Evolutionary conservation across 2,329 filamentous ascomycete genomes (phyloP), one percentile per base, ranked within the genome.

Genomic region (Colletotrichum coccodes): DNA sequence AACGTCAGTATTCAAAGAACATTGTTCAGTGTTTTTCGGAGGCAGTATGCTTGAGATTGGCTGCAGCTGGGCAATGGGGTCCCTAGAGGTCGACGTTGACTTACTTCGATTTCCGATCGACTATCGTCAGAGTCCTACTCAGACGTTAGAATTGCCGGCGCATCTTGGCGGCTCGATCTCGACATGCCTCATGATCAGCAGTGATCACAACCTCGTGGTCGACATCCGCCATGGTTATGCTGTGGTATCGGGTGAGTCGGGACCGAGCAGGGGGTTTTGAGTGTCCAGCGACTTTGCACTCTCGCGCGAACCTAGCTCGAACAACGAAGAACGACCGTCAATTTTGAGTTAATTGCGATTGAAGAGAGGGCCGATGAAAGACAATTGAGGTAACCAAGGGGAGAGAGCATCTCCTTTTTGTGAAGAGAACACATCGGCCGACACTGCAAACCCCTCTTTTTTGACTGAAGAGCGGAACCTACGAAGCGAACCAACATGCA

Each of bases 401-500:
- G 28, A 30, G 16, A 28, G 28, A 30, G 47, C 6, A 26, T 12
- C 16, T 32, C 4, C 28, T 50, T 50, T 50, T 50, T 11, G 23
- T 16, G 47, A 16, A n/a, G 26, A 32, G 14, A 50, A 28, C 11
- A 30, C 14, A n/a, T n/a, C 14, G 47, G 28, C 30, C 21, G 16
- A 16, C 46, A 28, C 46, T 28, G 46, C 23, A 23, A 23, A 30
- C 46, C 46, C 23, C 46, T 49, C 46, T 49, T 49, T 49, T 12
- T 12, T 50, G 47, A 16, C 28, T 21, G 16, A 50, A 21, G 28
- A 50, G 6, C 11, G 4, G 38, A 42, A n/a, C 18, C 38, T 16
- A 42, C 18, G 38, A 42, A 42, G 38, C 38, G n/a, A 42, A 42
- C 38, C 38, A 42, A 70, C 61, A 49, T 71, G 50, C 50, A 53